phyloP scores from a whole-genome alignment of 495 filamentous ascomycete genomes.

The Evansstolkia leycettana region DNA sequence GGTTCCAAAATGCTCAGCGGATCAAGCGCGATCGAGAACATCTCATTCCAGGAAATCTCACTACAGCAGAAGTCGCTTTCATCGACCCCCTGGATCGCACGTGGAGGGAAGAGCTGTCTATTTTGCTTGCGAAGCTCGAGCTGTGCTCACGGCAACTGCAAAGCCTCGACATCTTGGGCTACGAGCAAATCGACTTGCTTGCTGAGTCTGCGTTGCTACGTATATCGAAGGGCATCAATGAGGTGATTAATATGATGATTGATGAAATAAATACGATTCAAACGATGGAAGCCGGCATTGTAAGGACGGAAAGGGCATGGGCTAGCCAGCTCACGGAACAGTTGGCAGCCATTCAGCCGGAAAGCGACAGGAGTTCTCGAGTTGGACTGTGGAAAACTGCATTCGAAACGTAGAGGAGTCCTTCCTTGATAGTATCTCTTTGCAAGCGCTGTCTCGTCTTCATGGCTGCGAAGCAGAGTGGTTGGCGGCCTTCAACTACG shows the following conservation, averaged over 20 bases:
- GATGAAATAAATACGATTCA: conserved; percentile 32
- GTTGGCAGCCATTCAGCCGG: conserved; percentile 9
- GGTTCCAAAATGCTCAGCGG: conserved; percentile 25
- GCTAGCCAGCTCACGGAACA: conserved; percentile 22
- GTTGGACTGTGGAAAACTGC: conserved; percentile 13
- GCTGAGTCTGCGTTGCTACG: conserved; percentile 24
- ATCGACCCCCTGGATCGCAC: conserved; percentile 28
- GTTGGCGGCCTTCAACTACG: too few species aligned
- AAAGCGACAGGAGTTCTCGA: conserved; percentile 3
- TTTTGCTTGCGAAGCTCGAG: conserved; percentile 26
- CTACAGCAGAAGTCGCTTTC: conserved; percentile 11
- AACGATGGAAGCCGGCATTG: conserved; percentile 26
- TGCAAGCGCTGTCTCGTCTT: too few species aligned
- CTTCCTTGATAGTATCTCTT: too few species aligned
- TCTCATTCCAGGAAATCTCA: conserved; percentile 3
- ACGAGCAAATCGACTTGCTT: conserved; percentile 18
- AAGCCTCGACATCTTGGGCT: conserved; percentile 23
- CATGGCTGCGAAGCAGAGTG: too few species aligned
- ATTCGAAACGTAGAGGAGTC: too few species aligned
- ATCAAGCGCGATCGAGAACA: conserved; percentile 17
- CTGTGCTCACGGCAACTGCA: conserved; percentile 25
- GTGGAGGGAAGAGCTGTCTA: conserved; percentile 31
- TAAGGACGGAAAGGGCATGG: conserved; percentile 24
- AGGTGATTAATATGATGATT: conserved; percentile 24
- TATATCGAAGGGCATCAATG: conserved; percentile 16